Base-by-base conservation (phyloP, 768 basidiomycete species). In the Termitomyces sp. region DNA sequence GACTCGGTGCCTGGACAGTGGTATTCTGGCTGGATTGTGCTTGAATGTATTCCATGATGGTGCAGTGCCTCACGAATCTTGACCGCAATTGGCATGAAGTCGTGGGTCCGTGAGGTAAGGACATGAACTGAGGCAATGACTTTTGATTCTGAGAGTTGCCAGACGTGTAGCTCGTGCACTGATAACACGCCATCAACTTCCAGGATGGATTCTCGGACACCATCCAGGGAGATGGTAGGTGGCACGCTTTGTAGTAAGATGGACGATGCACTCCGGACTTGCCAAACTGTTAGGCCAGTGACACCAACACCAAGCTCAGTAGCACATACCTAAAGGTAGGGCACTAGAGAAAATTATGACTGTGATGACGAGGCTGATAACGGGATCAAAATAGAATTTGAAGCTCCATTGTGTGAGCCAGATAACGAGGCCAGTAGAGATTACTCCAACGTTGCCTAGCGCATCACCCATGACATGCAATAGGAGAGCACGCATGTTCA, bases 401-500 rank as follows among this genome's bases (percentile, higher is more conserved):
- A 82, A 94, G 62, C 74, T 72, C 85, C 91, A 95, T 25, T 83
- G 74, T 1, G 89, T 87, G 56, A 90, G 80, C 94, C 93, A 95
- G 66, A 99, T 97, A 67, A 98, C 76, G 11, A 98, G 82, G 55
- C 97, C 97, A 4, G 95, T 92, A 35, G 88, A 85, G 58, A 99
- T 97, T 59, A 99, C 97, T 52, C 97, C 97, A 59, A 98, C 91
- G 70, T 99, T 98, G 49, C 97, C 97, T 25, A 99, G 81, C 54
- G 96, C 96, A 74, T 99, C 96, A 34, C 96, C 96, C 44, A 99
- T 70, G 39, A 98, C 97, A 70, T 99, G 97, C 28, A 99, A 73
- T 32, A 98, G 77, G 1, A 99, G 79, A 30, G 94, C 97, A n/a
- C 78, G 88, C 95, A 98, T 98, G 72, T 98, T 99, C 97, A 99